A percentile compares a stretch with the other conserved stretches of the same genome.
phyloP scores from a whole-genome alignment of 2,329 filamentous ascomycete species.

The Fusarium veterinarium region DNA sequence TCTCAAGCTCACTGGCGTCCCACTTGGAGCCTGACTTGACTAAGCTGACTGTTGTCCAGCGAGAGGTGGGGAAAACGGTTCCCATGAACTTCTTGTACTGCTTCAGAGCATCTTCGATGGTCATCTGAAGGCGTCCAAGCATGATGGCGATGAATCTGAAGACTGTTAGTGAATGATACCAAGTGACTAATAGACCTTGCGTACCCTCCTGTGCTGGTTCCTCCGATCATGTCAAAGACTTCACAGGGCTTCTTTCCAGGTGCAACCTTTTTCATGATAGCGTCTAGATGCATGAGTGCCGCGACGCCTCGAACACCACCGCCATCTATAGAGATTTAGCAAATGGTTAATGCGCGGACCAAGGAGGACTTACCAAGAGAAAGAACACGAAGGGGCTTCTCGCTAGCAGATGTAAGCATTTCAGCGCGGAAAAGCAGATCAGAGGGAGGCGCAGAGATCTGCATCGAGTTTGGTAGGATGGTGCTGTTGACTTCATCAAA shows the following conservation, averaged over 20 bases:
- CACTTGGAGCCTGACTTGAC: not conserved
- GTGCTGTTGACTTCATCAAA: not conserved
- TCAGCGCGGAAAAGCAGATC: not conserved
- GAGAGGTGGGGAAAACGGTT: not conserved
- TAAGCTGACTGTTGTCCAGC: not conserved
- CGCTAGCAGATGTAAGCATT: not conserved
- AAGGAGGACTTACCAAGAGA: not conserved
- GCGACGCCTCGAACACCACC: not conserved
- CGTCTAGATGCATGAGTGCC: not conserved
- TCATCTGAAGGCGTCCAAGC: not conserved
- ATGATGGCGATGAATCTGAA: not conserved
- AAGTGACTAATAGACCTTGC: fast-evolving
- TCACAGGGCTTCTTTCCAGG: not conserved
- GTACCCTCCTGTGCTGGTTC: not conserved
- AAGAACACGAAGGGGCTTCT: not conserved
- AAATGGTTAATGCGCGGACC: too few relatives aligned
- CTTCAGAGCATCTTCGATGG: not conserved
- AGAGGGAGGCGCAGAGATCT: not conserved
- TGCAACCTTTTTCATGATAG: not conserved
- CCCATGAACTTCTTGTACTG: not conserved
- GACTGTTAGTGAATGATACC: not conserved
- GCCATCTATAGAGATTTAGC: not conserved
- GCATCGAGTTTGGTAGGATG: not conserved
- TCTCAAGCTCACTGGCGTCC: not conserved
- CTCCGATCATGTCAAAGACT: not conserved